Base-by-base conservation (phyloP, 1,284 basidiomycete species). In the Ustilago vetiveriae region DNA sequence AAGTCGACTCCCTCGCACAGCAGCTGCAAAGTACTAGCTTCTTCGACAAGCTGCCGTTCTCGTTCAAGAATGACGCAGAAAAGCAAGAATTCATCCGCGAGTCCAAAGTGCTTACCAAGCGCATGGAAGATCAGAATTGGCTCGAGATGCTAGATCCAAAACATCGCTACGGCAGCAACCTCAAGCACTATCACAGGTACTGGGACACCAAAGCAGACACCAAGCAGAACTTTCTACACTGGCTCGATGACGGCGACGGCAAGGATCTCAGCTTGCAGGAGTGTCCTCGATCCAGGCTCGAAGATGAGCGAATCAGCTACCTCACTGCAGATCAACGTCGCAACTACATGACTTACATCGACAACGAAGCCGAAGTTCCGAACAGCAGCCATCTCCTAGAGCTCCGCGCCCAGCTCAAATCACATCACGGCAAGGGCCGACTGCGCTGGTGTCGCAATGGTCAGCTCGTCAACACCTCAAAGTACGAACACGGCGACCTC, bases 191-290 rank as follows among this genome's bases (percentile, higher is more conserved):
- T 27, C 72, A 75, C 35, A 42, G 55, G 0, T 58, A 65, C 41
- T 75, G 72, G 72, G 56, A 54, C 14, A 24, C 39, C 16, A 62
- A 58, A n/a, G 50, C 51, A 7, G 59, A 71, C 24, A 72, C 62
- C 17, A 48, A 49, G 10, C 67, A 75, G 17, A 75, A 75, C 43
- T 75, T 75, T 26, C 41, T 75, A 30, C 55, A 64, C 55, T 90
- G 89, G 89, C 85, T 91, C 6, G 90, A 92, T 69, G 81, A 85
- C 46, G 90, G 90, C 0, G 86, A 82, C 3, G 90, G 90, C 5
- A 89, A 88, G 73, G 81, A 86, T 32, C 75, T 91, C 7, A 87
- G 87, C 8, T 81, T 90, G 19, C 84, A 86, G 26, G 87, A 89
- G 73, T 89, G 90, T 71, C 84, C 89, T 0, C 83, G 90, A 17